phyloP scores from a whole-genome alignment of 345 rosid genomes.

The Eucalyptus pumila region DNA sequence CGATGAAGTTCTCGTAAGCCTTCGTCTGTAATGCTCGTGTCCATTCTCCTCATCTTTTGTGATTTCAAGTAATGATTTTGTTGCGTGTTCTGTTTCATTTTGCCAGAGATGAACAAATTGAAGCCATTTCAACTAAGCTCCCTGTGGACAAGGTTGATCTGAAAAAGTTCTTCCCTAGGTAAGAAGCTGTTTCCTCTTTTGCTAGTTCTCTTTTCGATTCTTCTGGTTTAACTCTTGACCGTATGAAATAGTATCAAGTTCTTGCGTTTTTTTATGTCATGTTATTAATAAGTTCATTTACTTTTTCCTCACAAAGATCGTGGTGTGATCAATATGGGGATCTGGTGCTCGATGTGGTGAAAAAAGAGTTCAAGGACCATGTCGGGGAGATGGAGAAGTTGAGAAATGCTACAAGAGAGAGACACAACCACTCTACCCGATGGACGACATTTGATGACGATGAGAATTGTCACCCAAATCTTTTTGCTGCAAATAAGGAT shows the following conservation, averaged over 20 bases:
- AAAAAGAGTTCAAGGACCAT: constrained; percentile 72
- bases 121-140: constrained; percentile 71
- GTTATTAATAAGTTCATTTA: neutral
- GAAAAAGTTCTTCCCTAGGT: constrained; percentile 67
- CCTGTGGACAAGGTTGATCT: constrained; percentile 63
- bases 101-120: constrained; percentile 55
- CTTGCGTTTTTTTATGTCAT: neutral
- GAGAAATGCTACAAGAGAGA: constrained; percentile 32
- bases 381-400: constrained; percentile 54
- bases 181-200: neutral
- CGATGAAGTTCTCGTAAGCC: constrained; percentile 52
- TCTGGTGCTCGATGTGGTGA: constrained; percentile 55
- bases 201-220: neutral
- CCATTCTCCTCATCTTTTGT: neutral
- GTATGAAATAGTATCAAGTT: neutral
- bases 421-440: constrained; percentile 18
- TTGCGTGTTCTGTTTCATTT: neutral
- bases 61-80: neutral
- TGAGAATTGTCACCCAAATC: constrained; percentile 48
- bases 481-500: constrained; percentile 22
- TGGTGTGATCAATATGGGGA: constrained; percentile 69
- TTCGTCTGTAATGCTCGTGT: neutral
- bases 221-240: neutral
- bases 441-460: constrained; percentile 55
- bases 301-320: constrained; percentile 15